phyloP scores from a whole-genome alignment of 208 protist genomes.

The Leptomonas pyrrhocoris region DNA sequence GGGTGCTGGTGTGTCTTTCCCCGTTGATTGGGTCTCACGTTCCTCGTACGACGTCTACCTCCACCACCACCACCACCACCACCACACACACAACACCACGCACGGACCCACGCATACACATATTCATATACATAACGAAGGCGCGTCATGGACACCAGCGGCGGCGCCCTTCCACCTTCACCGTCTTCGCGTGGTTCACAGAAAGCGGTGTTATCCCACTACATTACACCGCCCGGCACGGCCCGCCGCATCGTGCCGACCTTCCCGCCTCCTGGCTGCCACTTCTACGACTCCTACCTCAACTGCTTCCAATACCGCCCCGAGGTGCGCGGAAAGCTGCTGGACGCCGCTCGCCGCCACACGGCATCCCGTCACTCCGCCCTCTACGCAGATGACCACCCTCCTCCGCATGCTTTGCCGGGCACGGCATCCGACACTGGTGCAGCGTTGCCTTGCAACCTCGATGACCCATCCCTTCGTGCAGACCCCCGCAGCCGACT shows the following conservation, averaged over 20 bases:
- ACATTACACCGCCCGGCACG: slow-evolving; percentile 19
- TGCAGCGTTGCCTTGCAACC: not conserved
- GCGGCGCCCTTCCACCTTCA: not conserved
- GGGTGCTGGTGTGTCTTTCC: too few species aligned
- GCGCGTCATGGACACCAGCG: too few species aligned
- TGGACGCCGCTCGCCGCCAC: slow-evolving; percentile 5
- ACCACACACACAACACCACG: too few species aligned
- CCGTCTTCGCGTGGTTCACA: not conserved
- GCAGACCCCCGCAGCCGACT: not conserved
- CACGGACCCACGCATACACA: too few species aligned
- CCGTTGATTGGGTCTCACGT: too few species aligned
- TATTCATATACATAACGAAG: too few species aligned
- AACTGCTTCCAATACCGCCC: slow-evolving; percentile 32
- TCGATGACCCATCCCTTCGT: not conserved
- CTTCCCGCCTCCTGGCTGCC: slow-evolving; percentile 14
- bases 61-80: too few species aligned
- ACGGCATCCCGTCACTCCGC: not conserved
- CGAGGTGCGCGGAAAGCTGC: slow-evolving; percentile 15
- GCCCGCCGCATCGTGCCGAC: slow-evolving; percentile 19
- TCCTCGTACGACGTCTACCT: too few species aligned
- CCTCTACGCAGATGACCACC: not conserved
- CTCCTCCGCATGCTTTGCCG: too few species aligned
- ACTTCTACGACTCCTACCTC: slow-evolving; percentile 30
- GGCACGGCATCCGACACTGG: not conserved
- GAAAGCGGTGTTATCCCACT: not conserved